phyloP scores from a whole-genome alignment of 2,329 filamentous ascomycete species.

The Cercospora janseana region DNA sequence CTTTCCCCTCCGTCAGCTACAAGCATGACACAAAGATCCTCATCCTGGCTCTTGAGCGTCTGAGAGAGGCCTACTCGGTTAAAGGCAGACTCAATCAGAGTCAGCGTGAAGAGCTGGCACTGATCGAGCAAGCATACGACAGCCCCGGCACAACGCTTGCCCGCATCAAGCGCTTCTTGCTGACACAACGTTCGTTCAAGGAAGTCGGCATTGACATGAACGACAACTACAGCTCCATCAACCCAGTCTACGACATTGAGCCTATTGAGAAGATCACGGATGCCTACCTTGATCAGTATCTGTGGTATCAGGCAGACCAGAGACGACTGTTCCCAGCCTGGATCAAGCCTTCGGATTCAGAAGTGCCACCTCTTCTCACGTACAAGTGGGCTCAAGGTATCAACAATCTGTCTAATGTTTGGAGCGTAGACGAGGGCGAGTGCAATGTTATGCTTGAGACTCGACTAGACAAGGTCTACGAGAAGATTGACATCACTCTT shows the following conservation, averaged over 20 bases:
- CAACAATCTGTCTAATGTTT: slow-evolving; percentile 94
- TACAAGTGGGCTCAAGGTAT: slow-evolving; percentile 99
- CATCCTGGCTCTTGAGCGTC: slow-evolving; percentile 86
- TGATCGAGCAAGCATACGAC: slow-evolving; percentile 98
- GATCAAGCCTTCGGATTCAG: slow-evolving; percentile 98
- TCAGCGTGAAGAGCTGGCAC: slow-evolving; percentile 90
- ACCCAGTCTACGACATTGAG: slow-evolving; percentile 97
- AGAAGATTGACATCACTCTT: slow-evolving; percentile 96
- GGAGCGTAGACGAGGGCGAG: slow-evolving; percentile 90
- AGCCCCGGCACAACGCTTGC: slow-evolving; percentile 94
- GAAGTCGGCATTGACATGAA: slow-evolving; percentile 99
- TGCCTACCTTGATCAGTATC: slow-evolving; percentile 95
- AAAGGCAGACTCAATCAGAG: slow-evolving; percentile 96
- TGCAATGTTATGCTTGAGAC: slow-evolving; percentile 99
- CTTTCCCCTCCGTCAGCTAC: slow-evolving; percentile 97
- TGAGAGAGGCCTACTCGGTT: slow-evolving; percentile 94
- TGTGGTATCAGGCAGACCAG: slow-evolving; percentile 99
- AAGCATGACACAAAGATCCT: slow-evolving; percentile 99
- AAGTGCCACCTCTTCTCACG: slow-evolving; percentile 87
- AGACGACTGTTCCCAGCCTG: slow-evolving; percentile 94
- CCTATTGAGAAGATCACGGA: slow-evolving; percentile 99
- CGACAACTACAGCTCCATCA: slow-evolving; percentile 98
- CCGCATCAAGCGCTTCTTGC: slow-evolving; percentile 92
- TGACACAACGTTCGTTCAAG: slow-evolving; percentile 97
- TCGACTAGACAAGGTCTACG: slow-evolving; percentile 96